Conservation (phyloP, 345 rosid genomes). For the Raphanus raphanistrum region DNA sequence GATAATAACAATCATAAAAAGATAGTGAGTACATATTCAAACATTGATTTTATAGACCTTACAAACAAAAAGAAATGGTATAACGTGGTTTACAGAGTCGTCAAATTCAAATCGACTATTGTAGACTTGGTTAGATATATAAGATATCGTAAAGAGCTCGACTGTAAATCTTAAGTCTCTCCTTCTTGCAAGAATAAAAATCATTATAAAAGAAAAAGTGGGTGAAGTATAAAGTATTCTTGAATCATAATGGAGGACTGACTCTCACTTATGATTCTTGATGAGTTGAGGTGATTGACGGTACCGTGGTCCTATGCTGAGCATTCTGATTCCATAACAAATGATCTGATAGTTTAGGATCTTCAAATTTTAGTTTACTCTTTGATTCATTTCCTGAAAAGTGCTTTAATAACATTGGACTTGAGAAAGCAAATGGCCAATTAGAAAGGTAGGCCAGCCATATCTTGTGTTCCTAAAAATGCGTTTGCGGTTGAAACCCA, state of each 20-base stretch:
- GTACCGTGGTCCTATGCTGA: neutral
- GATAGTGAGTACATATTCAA: neutral
- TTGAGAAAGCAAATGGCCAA: neutral
- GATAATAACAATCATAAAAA: neutral
- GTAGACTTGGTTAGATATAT: neutral
- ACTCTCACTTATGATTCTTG: neutral
- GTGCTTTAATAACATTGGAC: neutral
- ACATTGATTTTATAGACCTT: neutral
- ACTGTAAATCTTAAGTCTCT: neutral
- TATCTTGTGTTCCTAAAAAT: neutral
- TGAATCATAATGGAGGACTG: neutral
- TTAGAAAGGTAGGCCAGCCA: neutral
- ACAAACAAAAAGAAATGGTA: neutral
- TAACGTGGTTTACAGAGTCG: neutral
- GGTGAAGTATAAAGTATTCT: neutral
- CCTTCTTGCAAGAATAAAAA: neutral
- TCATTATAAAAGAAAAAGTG: neutral
- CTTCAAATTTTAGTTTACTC: neutral
- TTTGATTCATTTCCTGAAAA: neutral
- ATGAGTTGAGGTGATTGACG: neutral
- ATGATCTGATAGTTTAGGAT: neutral
- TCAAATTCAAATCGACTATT: neutral
- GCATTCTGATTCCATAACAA: neutral
- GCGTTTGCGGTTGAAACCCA: neutral
- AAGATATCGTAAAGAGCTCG: neutral